Base-by-base conservation (phyloP, 2,329 filamentous ascomycete genomes). In the Sordariomycetes sp. region DNA sequence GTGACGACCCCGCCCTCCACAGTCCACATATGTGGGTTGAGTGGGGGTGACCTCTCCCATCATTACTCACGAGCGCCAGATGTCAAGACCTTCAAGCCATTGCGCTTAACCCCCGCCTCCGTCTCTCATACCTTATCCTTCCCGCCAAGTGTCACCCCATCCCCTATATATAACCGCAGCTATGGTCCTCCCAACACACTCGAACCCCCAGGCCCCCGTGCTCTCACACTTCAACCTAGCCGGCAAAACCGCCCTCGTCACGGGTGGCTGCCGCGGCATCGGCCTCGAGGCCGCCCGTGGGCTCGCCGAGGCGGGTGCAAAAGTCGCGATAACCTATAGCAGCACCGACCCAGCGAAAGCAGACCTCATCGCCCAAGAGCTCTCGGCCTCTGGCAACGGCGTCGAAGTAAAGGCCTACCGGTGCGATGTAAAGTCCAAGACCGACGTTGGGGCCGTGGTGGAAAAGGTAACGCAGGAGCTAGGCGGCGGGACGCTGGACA, bases 261-360 rank as follows among this genome's bases (percentile, higher is more conserved):
- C 73, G 12, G 73, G 71, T 34, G 74, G 73, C 34, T 73, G 74
- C 15, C 72, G 70, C 2, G 74, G 74, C 5, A 67, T 76, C 25
- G 74, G 74, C 10, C 66, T 75, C 35, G 71, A 74, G 60, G 73
- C 73, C 20, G 69, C 73, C 2, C 67, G 71, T 58, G 69, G 70
- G 10, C 66, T 76, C 52, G 69, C 68, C 2, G 66, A 69, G n/a
- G 74, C 74, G 57, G 74, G 74, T 17, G 72, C 70, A n/a, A 70
- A 68, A 24, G 74, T 77, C 32, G 76, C 74, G 61, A 70, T 76
- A 7, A 45, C 51, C 51, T 52, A 28, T 5, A 52, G 28, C 51
- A 25, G 24, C 28, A 25, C 51, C n/a, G 7, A 3, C 17, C 51
- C 51, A n/a, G 6, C 15, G 10, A 20, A 25, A 5, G 24, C 51